Conservation (phyloP, 139 green algal species). For the Spirogloea muscicola region DNA sequence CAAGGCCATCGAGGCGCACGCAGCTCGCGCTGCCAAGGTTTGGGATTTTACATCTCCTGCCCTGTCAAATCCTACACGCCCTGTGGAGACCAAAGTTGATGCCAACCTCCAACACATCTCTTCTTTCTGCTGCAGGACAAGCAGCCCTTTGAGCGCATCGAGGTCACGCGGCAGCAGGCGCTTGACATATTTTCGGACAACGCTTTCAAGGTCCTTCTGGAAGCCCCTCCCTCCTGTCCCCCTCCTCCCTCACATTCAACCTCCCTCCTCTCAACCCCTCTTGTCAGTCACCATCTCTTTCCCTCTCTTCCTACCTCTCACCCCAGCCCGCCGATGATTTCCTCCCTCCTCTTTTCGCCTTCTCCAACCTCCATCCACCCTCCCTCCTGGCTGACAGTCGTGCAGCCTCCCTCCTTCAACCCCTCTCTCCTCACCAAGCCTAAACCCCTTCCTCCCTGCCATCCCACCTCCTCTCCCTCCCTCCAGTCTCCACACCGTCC, state of each 20-base stretch:
- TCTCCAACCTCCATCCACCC: conserved; percentile 6
- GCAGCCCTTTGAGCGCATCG: conserved; percentile 86
- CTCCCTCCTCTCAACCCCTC: no score
- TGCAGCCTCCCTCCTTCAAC: neutral
- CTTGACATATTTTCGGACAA: conserved; percentile 96
- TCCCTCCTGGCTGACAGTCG: no score
- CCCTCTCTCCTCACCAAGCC: neutral
- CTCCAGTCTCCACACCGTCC: no score
- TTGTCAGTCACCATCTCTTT: no score
- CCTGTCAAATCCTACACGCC: neutral
- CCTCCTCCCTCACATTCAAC: neutral
- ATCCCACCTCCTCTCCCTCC: no score
- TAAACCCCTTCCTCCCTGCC: neutral
- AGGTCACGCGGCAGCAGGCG: conserved; percentile 84
- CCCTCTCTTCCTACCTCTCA: no score
- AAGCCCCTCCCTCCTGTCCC: neutral
- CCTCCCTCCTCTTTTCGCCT: no score
- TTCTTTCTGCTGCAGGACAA: conserved; percentile 65
- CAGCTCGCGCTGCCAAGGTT: neutral
- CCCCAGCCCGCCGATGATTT: no score
- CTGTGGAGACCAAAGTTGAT: neutral
- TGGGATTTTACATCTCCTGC: neutral
- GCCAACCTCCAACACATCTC: neutral
- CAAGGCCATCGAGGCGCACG: conserved; percentile 69
- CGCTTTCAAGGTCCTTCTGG: conserved; percentile 82